phyloP scores from a whole-genome alignment of 2,329 filamentous ascomycete genomes.

The Aureobasidium sp. region DNA sequence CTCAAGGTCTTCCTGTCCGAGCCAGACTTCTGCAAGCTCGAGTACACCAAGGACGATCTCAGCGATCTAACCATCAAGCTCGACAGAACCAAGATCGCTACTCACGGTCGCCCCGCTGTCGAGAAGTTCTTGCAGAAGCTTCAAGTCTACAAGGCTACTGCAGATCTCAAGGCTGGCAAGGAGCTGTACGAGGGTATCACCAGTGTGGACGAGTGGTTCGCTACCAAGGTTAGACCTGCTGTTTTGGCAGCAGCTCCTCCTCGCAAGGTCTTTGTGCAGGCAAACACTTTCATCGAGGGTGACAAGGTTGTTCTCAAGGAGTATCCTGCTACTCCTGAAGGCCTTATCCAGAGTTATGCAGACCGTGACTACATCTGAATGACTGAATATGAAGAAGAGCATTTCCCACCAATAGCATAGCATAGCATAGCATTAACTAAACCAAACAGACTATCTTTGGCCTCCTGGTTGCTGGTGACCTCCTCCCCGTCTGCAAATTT shows the following conservation, averaged over 20 bases:
- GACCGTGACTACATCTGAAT: conserved; percentile 29
- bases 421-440: not conserved
- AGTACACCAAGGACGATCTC: conserved; percentile 56
- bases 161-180: conserved; percentile 69
- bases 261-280: conserved; percentile 89
- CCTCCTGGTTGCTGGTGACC: no score
- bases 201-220: conserved; percentile 77
- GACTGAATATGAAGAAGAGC: no score
- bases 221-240: conserved; percentile 65
- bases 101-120: conserved; percentile 72
- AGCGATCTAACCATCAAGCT: conserved; percentile 75
- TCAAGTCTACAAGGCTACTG: conserved; percentile 86
- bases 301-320: conserved; percentile 72
- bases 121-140: conserved; percentile 83
- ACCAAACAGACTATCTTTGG: not conserved
- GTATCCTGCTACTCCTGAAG: conserved; percentile 72
- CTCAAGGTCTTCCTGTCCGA: conserved; percentile 77
- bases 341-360: conserved; percentile 69
- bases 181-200: conserved; percentile 80
- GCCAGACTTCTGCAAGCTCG: conserved; percentile 74
- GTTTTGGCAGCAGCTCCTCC: conserved; percentile 72
- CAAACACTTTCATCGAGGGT: conserved; percentile 64
- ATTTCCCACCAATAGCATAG: not conserved
- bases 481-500: no score
- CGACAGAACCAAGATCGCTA: conserved; percentile 79